phyloP scores from a whole-genome alignment of 176 grass and related monocot genomes.

The Elaeis guineensis region DNA sequence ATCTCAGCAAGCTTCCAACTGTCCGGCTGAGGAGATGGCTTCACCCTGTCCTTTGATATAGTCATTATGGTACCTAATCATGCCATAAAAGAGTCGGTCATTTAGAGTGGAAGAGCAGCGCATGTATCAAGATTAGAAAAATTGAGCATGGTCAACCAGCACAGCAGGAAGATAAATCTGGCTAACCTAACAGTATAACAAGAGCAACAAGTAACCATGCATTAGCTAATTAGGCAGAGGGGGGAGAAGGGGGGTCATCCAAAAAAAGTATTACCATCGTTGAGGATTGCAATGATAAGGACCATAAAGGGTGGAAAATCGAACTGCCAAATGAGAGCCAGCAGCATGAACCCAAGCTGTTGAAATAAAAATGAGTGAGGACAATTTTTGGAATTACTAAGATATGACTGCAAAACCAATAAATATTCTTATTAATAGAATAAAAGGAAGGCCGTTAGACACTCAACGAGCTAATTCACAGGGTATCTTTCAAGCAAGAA shows the following conservation, averaged over 20 bases:
- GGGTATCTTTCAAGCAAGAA: too few relatives aligned
- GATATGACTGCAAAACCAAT: too few relatives aligned
- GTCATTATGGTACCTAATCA: slow-evolving; percentile 70
- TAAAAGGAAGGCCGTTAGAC: too few relatives aligned
- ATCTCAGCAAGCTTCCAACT: slow-evolving; percentile 75
- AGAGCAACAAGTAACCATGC: too few relatives aligned
- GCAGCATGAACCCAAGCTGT: slow-evolving; percentile 75
- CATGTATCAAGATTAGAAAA: too few relatives aligned
- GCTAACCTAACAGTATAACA: too few relatives aligned
- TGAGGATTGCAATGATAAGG: slow-evolving; percentile 68
- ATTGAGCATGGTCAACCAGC: too few relatives aligned
- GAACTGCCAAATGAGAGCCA: slow-evolving; percentile 72
- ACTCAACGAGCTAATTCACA: too few relatives aligned
- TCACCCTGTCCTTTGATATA: slow-evolving; percentile 74
- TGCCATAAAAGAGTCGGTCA: neutral
- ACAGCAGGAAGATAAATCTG: too few relatives aligned
- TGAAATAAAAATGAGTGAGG: neutral
- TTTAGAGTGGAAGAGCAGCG: too few relatives aligned
- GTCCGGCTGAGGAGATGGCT: slow-evolving; percentile 64
- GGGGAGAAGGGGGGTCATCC: neutral
- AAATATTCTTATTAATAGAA: too few relatives aligned
- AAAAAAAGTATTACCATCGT: slow-evolving; percentile 39
- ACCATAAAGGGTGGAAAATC: slow-evolving; percentile 86
- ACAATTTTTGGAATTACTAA: too few relatives aligned
- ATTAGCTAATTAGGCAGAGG: neutral